phyloP scores from a whole-genome alignment of 345 rosid genomes.

The Salix suchowensis region DNA sequence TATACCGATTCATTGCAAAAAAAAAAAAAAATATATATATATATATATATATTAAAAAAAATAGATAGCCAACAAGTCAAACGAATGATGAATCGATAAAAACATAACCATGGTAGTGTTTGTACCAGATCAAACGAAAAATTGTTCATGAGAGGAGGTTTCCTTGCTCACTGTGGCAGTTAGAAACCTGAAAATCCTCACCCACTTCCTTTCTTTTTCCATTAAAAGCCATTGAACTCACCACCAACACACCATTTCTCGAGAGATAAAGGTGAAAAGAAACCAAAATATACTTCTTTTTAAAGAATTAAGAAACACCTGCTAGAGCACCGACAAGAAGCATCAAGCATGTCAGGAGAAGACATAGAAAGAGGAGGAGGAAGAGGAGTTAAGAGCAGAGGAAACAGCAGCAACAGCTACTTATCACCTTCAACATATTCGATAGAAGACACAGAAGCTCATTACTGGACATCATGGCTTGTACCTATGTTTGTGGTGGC shows the following conservation, averaged over 20 bases:
- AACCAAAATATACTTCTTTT: background rate
- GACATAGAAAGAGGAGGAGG: slow-evolving; percentile 36
- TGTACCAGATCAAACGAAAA: background rate
- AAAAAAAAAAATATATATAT: too few relatives aligned
- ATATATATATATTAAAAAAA: background rate
- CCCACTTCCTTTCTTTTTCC: slow-evolving; percentile 1
- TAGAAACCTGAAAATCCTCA: background rate
- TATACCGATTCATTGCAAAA: background rate
- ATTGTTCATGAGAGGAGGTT: background rate
- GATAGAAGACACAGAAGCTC: slow-evolving; percentile 40
- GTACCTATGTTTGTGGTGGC: slow-evolving; percentile 29
- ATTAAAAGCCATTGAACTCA: slow-evolving; percentile 14
- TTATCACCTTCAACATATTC: slow-evolving; percentile 32
- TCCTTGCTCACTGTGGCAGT: background rate
- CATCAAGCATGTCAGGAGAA: slow-evolving; percentile 21
- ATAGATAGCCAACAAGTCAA: background rate
- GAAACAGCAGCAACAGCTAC: background rate
- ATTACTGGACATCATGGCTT: slow-evolving; percentile 28
- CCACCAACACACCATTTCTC: background rate
- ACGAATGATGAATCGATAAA: background rate
- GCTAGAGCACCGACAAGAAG: background rate
- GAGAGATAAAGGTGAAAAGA: background rate
- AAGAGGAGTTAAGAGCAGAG: slow-evolving; percentile 19
- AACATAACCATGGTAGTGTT: too few relatives aligned
- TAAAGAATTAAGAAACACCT: background rate